Conservation (phyloP, 441 rosid genomes). For the Aquilaria agallochum region DNA sequence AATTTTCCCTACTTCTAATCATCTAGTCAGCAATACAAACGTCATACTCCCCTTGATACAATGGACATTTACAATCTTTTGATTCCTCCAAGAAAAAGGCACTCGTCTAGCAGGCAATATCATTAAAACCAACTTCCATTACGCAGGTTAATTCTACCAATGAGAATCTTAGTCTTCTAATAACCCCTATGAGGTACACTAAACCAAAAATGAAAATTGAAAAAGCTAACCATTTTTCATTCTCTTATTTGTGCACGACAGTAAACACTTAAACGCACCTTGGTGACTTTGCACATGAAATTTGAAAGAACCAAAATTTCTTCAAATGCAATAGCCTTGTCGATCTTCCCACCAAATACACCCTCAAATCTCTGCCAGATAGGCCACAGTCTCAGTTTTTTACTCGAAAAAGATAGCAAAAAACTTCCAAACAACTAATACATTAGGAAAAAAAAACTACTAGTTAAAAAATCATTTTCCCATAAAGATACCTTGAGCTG, state of each 20-base stretch:
- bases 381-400: slow-evolving; percentile 11
- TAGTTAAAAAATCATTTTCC: slow-evolving; percentile 4
- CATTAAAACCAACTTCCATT: too few relatives aligned
- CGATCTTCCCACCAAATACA: slow-evolving; percentile 80
- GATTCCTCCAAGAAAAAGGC: too few relatives aligned
- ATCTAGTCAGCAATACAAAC: too few relatives aligned
- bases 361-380: slow-evolving; percentile 85
- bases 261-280: slow-evolving; percentile 41
- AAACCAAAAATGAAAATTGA: neutral
- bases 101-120: too few relatives aligned
- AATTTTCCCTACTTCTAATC: too few relatives aligned
- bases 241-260: neutral
- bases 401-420: slow-evolving; percentile 10
- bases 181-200: too few relatives aligned
- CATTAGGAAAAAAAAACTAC: slow-evolving; percentile 1
- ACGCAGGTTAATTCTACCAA: too few relatives aligned
- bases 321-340: slow-evolving; percentile 69
- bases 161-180: too few relatives aligned
- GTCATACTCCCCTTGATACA: too few relatives aligned
- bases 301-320: slow-evolving; percentile 76
- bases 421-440: slow-evolving; percentile 7
- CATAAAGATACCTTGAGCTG: slow-evolving; percentile 69
- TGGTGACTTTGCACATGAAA: slow-evolving; percentile 84
- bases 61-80: too few relatives aligned
- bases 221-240: neutral